phyloP scores from a whole-genome alignment of 345 rosid species.

The Anastatica hierochuntica region DNA sequence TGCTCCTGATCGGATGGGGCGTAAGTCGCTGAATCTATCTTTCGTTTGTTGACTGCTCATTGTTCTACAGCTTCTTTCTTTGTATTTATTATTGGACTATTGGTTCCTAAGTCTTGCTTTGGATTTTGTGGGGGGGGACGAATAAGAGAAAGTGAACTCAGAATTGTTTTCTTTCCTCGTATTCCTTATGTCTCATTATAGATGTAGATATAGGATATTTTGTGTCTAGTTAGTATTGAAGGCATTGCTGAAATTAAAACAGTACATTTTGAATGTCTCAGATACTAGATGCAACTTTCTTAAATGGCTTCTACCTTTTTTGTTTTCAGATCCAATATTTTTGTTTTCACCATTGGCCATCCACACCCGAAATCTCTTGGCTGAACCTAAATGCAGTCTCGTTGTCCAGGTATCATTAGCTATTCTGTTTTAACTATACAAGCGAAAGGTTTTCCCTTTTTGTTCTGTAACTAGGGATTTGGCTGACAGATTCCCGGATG shows the following conservation, averaged over 20 bases:
- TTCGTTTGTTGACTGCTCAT: too few species aligned
- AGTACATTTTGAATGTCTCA: neutral
- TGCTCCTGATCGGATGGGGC: conserved; percentile 86
- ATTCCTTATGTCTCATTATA: too few species aligned
- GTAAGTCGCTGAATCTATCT: conserved; percentile 58
- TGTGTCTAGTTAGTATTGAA: neutral
- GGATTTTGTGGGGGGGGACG: too few species aligned
- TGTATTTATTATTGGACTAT: neutral
- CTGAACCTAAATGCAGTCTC: conserved; percentile 85
- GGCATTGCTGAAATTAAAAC: neutral
- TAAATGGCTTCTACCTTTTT: conserved; percentile 6
- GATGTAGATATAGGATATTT: too few species aligned
- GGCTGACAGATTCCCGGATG: conserved; percentile 77
- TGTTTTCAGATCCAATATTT: conserved; percentile 76
- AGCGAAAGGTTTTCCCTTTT: neutral
- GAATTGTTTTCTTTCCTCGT: too few species aligned
- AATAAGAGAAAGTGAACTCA: too few species aligned
- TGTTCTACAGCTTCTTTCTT: neutral
- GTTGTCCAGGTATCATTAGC: conserved; percentile 66
- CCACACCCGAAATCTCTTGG: conserved; percentile 81
- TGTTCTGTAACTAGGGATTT: conserved; percentile 16
- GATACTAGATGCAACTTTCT: neutral
- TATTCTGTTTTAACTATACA: neutral
- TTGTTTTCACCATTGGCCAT: conserved; percentile 92
- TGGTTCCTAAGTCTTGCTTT: neutral